phyloP scores from a whole-genome alignment of 2,329 filamentous ascomycete genomes.

The Immersiporthe knoxdaviesiana region DNA sequence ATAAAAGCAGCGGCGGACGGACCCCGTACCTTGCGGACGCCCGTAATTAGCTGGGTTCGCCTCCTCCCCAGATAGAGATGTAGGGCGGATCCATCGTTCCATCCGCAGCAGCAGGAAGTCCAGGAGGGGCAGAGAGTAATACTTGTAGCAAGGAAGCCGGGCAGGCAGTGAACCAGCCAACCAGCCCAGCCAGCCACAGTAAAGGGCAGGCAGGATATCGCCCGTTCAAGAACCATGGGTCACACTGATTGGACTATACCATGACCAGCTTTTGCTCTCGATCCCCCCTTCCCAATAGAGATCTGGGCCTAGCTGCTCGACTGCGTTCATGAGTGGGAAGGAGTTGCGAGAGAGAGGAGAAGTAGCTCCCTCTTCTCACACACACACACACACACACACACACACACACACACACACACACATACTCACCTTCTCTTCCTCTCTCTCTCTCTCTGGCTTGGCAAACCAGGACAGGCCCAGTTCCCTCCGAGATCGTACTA shows the following conservation, averaged over 20 bases:
- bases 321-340: not conserved
- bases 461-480: not conserved
- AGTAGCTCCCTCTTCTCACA: not conserved
- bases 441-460: not conserved
- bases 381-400: too few relatives aligned
- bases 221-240: not conserved
- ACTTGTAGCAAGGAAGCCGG: not conserved
- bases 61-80: not conserved
- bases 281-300: too few relatives aligned
- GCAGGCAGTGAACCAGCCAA: not conserved
- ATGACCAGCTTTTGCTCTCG: not conserved
- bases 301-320: not conserved
- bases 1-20: not conserved
- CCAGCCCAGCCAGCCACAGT: not conserved
- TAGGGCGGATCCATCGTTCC: not conserved
- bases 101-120: not conserved
- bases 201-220: not conserved
- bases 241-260: too few relatives aligned
- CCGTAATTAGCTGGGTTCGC: not conserved
- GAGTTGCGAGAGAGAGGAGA: not conserved
- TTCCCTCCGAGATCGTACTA: not conserved
- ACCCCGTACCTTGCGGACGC: not conserved
- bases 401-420: too few relatives aligned
- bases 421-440: too few relatives aligned
- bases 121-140: not conserved